Evolutionary conservation across 1,284 basidiomycete species (phyloP).

Genomic region (Ustilago sp.): DNA sequence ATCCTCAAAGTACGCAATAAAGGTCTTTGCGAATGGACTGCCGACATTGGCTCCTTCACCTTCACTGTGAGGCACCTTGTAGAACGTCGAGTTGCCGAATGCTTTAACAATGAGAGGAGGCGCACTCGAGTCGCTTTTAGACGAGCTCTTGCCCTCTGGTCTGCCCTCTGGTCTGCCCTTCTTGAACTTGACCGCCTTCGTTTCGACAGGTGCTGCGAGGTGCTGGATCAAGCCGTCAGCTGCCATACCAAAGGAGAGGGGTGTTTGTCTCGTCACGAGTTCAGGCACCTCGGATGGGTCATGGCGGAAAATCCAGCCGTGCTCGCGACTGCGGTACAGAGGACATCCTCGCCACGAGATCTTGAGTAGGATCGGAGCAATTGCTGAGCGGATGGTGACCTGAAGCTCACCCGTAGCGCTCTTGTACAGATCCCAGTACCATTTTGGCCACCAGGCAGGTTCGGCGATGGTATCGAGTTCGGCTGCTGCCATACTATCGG

Average conservation of each 20-base stretch:
- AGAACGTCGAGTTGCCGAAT: conserved; percentile 73
- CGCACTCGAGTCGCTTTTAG: conserved; percentile 14
- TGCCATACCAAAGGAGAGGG: conserved; percentile 49
- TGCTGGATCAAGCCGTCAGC: conserved; percentile 54
- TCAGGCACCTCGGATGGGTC: conserved; percentile 15
- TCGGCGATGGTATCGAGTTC: conserved; percentile 23
- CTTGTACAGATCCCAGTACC: conserved; percentile 89
- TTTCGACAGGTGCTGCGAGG: conserved; percentile 32
- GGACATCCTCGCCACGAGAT: conserved; percentile 90
- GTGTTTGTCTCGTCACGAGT: conserved; percentile 48
- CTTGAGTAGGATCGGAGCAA: conserved; percentile 86
- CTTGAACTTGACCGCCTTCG: conserved; percentile 24
- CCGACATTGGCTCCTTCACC: conserved; percentile 95
- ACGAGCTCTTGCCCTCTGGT: conserved; percentile 22
- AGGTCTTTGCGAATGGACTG: conserved; percentile 87
- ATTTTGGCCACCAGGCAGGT: conserved; percentile 78
- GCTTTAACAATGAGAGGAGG: conserved; percentile 36
- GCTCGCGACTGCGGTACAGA: conserved; percentile 84
- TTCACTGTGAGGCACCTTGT: conserved; percentile 95
- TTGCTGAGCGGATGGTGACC: conserved; percentile 84
- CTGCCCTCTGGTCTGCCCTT: conserved; percentile 29
- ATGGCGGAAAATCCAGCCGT: conserved; percentile 84
- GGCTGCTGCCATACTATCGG: not conserved
- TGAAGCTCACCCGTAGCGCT: conserved; percentile 74
- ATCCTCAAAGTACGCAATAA: conserved; percentile 87